phyloP scores from a whole-genome alignment of 768 basidiomycete species.

The Termitomyces sp. region DNA sequence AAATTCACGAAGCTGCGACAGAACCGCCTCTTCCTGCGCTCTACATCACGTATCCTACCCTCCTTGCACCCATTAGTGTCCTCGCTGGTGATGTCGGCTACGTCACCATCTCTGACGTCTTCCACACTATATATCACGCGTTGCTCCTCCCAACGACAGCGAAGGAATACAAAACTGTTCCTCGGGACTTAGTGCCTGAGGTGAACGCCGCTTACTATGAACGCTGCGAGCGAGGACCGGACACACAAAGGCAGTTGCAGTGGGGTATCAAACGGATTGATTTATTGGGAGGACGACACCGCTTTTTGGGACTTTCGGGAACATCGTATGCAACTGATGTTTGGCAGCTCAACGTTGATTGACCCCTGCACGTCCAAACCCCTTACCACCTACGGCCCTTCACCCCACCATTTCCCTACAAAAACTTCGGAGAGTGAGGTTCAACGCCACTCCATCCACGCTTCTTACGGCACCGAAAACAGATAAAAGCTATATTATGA shows the following conservation, averaged over 20 bases:
- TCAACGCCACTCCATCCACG: too few species aligned
- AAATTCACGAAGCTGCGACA: slow-evolving; percentile 42
- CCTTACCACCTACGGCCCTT: too few species aligned
- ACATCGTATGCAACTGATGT: slow-evolving; percentile 36
- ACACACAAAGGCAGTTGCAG: slow-evolving; percentile 32
- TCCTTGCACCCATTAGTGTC: slow-evolving; percentile 33
- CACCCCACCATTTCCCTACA: too few species aligned
- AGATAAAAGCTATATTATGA: too few species aligned
- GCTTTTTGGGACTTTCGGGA: slow-evolving; percentile 51
- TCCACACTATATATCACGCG: slow-evolving; percentile 41
- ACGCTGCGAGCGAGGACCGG: slow-evolving; percentile 33
- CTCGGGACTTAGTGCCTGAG: slow-evolving; percentile 27
- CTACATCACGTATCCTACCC: slow-evolving; percentile 30
- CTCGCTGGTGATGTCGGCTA: slow-evolving; percentile 26
- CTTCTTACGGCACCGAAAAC: too few species aligned
- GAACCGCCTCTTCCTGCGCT: slow-evolving; percentile 35
- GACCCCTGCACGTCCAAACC: not conserved
- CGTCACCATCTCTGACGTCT: slow-evolving; percentile 48
- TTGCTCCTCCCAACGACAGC: slow-evolving; percentile 43
- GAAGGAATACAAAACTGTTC: slow-evolving; percentile 40
- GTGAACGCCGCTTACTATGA: slow-evolving; percentile 45
- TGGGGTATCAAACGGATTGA: slow-evolving; percentile 58
- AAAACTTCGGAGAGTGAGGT: too few species aligned
- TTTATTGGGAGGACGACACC: slow-evolving; percentile 42
- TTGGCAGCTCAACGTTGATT: slow-evolving; percentile 42